Conservation (phyloP, 2,329 filamentous ascomycete genomes). For the Dactylellina haptotyla region DNA sequence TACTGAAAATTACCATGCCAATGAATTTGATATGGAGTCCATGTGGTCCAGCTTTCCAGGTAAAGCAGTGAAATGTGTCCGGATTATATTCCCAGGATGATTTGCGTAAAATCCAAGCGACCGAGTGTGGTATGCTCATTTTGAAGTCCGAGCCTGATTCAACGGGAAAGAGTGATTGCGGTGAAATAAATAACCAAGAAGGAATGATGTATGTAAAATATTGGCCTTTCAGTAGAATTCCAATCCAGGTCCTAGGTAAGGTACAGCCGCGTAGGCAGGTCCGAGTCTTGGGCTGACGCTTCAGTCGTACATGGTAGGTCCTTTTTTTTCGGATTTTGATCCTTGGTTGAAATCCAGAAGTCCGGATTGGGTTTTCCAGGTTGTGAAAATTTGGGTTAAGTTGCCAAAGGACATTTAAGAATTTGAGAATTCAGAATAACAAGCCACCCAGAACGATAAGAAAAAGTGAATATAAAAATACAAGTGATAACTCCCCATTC, state of each 20-base stretch:
- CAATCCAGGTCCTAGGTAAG: constrained; percentile 14
- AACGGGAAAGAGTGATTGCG: too few species aligned
- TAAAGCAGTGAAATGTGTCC: too few species aligned
- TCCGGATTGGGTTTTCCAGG: constrained; percentile 20
- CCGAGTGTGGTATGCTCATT: too few species aligned
- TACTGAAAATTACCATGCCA: too few species aligned
- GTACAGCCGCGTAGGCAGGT: too few species aligned
- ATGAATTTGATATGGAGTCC: too few species aligned
- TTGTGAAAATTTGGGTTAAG: background rate
- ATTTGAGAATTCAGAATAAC: background rate
- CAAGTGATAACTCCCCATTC: constrained; percentile 6
- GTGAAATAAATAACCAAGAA: background rate
- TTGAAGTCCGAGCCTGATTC: too few species aligned
- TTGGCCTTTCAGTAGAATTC: background rate
- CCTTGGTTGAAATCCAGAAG: constrained; percentile 17
- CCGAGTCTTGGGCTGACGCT: too few species aligned
- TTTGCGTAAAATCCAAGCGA: too few species aligned
- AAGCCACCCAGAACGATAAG: constrained; percentile 4
- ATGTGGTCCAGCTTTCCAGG: too few species aligned
- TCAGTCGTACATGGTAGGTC: constrained; percentile 16
- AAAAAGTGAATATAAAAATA: constrained; percentile 12
- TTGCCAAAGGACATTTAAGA: constrained; percentile 2
- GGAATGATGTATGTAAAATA: constrained; percentile 9
- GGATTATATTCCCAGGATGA: too few species aligned
- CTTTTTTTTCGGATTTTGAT: constrained; percentile 21